Evolutionary conservation across 140 eudicot genomes (phyloP).

Genomic region (Bidens hawaiensis): DNA sequence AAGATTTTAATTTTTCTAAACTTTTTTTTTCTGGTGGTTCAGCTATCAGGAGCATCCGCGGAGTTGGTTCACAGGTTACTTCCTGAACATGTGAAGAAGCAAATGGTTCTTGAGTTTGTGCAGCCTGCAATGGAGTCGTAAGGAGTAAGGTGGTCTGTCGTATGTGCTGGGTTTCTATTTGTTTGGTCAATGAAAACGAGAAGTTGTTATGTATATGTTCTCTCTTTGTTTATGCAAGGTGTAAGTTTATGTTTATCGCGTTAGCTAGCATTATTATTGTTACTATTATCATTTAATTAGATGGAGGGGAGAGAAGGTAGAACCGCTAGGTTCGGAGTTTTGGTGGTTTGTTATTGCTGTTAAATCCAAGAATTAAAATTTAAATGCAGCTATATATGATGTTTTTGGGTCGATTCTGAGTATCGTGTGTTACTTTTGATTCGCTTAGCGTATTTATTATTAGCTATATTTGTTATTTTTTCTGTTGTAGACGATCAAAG

Average conservation of each 20-base stretch:
- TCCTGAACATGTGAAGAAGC: constrained; percentile 79
- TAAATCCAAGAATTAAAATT: not conserved
- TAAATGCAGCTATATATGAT: constrained; percentile 17
- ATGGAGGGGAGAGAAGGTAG: constrained; percentile 22
- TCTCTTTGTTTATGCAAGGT: constrained; percentile 18
- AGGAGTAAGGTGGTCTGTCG: constrained; percentile 1
- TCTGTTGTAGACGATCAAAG: not conserved
- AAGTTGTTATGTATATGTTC: constrained; percentile 24
- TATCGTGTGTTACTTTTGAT: not conserved
- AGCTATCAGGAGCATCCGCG: constrained; percentile 74
- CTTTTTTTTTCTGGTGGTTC: not conserved
- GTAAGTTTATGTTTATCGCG: not conserved
- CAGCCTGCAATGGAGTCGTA: constrained; percentile 54
- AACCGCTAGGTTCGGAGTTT: constrained; percentile 25
- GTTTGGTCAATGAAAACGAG: not conserved
- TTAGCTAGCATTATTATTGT: not conserved
- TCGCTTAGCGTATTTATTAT: not conserved
- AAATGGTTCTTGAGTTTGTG: constrained; percentile 56
- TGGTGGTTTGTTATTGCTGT: constrained; percentile 9
- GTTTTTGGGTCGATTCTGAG: constrained; percentile 2
- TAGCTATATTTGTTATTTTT: not conserved
- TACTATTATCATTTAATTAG: constrained; percentile 2
- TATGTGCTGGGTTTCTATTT: not conserved
- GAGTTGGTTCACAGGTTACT: constrained; percentile 75
- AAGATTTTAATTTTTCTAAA: not conserved